Evolutionary conservation across 2,329 filamentous ascomycete genomes (phyloP).

Genomic region (Penicillium decumbens): DNA sequence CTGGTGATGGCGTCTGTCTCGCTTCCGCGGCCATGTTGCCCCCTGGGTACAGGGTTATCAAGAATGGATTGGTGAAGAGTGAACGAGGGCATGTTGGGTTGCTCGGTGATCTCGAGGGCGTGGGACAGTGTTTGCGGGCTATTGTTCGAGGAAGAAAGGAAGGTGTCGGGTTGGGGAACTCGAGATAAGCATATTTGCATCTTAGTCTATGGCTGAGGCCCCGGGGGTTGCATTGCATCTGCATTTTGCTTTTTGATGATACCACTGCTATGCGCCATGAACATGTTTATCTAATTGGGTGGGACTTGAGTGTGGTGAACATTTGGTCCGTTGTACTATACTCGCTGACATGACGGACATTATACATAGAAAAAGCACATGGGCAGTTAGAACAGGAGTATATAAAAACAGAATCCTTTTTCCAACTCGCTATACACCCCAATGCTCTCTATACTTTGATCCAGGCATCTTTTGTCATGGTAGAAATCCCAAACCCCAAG

Average conservation of each 20-base stretch:
- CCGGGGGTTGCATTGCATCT: conserved; percentile 1
- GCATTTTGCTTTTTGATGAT: conserved; percentile 14
- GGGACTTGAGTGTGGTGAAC: neutral
- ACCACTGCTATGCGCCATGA: conserved; percentile 14
- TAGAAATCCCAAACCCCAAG: conserved; percentile 5
- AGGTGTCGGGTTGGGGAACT: conserved; percentile 63
- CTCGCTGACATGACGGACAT: neutral
- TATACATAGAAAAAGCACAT: neutral
- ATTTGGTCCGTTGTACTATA: neutral
- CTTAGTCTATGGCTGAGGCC: neutral
- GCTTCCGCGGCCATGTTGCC: conserved; percentile 82
- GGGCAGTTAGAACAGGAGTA: neutral
- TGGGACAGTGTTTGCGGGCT: conserved; percentile 68
- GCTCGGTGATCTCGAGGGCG: conserved; percentile 75
- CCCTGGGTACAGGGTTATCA: conserved; percentile 68
- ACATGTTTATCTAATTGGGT: conserved; percentile 3
- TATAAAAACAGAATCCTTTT: conserved; percentile 1
- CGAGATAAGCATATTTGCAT: neutral
- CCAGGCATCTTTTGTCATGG: conserved; percentile 7
- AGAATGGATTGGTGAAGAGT: conserved; percentile 69
- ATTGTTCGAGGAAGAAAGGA: conserved; percentile 62
- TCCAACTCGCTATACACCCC: conserved; percentile 15
- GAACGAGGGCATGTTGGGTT: conserved; percentile 85
- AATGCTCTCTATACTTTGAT: conserved; percentile 18
- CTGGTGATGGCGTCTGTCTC: conserved; percentile 83